Evolutionary conservation across 257 asterid genomes (phyloP), one percentile per base, ranked within the genome.

Genomic region (Solanum lycopersicoides): DNA sequence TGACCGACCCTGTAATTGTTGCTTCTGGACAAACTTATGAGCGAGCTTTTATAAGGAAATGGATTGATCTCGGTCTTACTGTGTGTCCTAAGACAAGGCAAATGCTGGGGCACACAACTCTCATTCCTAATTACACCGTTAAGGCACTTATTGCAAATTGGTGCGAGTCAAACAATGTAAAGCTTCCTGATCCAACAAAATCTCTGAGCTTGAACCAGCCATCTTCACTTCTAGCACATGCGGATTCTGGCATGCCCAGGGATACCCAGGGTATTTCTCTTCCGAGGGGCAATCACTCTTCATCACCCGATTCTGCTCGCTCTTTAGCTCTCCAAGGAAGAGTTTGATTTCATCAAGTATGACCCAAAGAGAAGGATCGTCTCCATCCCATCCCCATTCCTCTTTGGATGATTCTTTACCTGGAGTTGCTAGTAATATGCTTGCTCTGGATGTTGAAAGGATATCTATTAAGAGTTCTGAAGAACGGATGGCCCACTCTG

Each of bases 21-120:
- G 77, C 91, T 85, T 86, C 92, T 44, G 92, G 92, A 86, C 91
- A 91, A 86, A 91, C 92, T 21, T 91, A 87, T 83, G 91, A 91
- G 37, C 91, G 91, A 65, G 91, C 83, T 11, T 91, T 59, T 85
- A 89, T 89, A 25, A 82, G 85, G 86, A 83, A 87, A 25, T 89
- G 92, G 92, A 87, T 90, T 89, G 91, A 90, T 34, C 91, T 90
- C 41, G 92, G 91, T 53, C 92, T 90, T 25, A 89, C 83, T 30
- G 90, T 89, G 85, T 90, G 92, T 87, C 91, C 92, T 15, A 89
- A 89, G 88, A 90, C 92, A 32, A 82, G 90, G 83, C 92, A 90
- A 83, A 86, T 80, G 13, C 89, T 90, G 32, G 88, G 86, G 30
- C 91, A 87, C 87, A 50, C 90, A 44, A 89, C 79, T 53, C 91